Evolutionary conservation across 2,329 filamentous ascomycete species (phyloP).

Genomic region (Trichothecium roseum): DNA sequence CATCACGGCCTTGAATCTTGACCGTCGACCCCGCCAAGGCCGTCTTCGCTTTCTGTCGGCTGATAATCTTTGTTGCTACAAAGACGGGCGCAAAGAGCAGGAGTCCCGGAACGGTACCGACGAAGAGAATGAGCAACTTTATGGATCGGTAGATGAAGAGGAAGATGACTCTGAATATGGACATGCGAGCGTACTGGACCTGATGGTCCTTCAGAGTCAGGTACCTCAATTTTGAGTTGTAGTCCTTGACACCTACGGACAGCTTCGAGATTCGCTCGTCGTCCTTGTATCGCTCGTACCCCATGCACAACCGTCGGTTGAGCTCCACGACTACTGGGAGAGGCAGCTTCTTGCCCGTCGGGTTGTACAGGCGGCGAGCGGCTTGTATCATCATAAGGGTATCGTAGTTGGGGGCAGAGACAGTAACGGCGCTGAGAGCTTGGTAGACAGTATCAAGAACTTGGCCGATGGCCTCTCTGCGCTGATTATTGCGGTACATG

Average conservation of each 20-base stretch:
- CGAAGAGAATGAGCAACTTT: conserved; percentile 66
- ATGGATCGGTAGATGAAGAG: conserved; percentile 69
- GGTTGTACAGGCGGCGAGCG: conserved; percentile 84
- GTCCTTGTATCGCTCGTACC: conserved; percentile 86
- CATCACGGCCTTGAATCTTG: conserved; percentile 79
- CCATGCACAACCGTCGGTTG: conserved; percentile 80
- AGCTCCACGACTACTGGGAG: conserved; percentile 89
- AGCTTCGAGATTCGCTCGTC: conserved; percentile 73
- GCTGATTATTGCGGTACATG: conserved; percentile 73
- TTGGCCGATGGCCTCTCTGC: conserved; percentile 76
- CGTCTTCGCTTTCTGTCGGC: conserved; percentile 69
- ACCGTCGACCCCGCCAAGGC: conserved; percentile 78
- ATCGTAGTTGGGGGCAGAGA: conserved; percentile 88
- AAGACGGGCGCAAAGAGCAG: conserved; percentile 85
- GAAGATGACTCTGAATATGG: conserved; percentile 62
- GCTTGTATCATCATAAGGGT: conserved; percentile 96
- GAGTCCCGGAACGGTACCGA: conserved; percentile 77
- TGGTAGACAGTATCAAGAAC: conserved; percentile 82
- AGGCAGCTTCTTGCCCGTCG: conserved; percentile 85
- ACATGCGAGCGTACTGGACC: conserved; percentile 82
- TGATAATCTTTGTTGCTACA: conserved; percentile 73
- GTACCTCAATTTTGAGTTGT: conserved; percentile 78
- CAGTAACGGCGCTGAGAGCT: conserved; percentile 76
- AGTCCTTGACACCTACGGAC: conserved; percentile 65
- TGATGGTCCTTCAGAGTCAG: conserved; percentile 89